These are phyloP conservation scores for Phaeosphaeriaceae sp. DNA, from an alignment of 2,329 filamentous ascomycete species.

Conservation along the genomic window DNA sequence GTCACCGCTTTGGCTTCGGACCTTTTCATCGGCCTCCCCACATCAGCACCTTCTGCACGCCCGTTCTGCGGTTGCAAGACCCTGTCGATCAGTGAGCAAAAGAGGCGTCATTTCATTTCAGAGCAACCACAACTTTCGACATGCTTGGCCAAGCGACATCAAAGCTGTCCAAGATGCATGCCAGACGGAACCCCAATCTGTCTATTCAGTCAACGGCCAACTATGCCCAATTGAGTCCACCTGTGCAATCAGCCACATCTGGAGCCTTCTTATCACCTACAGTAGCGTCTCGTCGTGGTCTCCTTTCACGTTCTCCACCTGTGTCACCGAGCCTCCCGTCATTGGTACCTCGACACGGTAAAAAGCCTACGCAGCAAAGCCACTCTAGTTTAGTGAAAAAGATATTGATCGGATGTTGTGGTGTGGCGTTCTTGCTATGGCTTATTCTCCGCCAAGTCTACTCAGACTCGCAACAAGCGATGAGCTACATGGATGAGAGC, in stretches of 20 bases:
- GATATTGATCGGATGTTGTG: conserved; percentile 61
- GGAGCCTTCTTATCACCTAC: conserved; percentile 46
- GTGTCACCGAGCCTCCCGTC: conserved; percentile 75
- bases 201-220: conserved; percentile 52
- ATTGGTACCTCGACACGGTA: conserved; percentile 69
- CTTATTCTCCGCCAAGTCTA: conserved; percentile 50
- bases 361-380: conserved; percentile 64
- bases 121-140: conserved; percentile 17
- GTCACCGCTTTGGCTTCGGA: conserved; percentile 6
- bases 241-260: conserved; percentile 40
- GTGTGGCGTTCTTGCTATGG: conserved; percentile 59
- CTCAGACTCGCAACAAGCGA: conserved; percentile 19
- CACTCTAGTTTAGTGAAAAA: conserved; percentile 63
- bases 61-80: conserved; percentile 9
- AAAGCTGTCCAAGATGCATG: conserved; percentile 52
- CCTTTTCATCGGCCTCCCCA: conserved; percentile 1
- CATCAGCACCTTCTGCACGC: conserved; percentile 2
- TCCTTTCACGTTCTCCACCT: conserved; percentile 73
- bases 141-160: conserved; percentile 47
- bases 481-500: conserved; percentile 26
- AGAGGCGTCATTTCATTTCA: background rate
- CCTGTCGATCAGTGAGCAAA: conserved; percentile 2
- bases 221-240: conserved; percentile 43
- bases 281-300: conserved; percentile 55
- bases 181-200: conserved; percentile 55